Evolutionary conservation across 2,329 filamentous ascomycete genomes (phyloP).

Genomic region (Penicillium sp.): DNA sequence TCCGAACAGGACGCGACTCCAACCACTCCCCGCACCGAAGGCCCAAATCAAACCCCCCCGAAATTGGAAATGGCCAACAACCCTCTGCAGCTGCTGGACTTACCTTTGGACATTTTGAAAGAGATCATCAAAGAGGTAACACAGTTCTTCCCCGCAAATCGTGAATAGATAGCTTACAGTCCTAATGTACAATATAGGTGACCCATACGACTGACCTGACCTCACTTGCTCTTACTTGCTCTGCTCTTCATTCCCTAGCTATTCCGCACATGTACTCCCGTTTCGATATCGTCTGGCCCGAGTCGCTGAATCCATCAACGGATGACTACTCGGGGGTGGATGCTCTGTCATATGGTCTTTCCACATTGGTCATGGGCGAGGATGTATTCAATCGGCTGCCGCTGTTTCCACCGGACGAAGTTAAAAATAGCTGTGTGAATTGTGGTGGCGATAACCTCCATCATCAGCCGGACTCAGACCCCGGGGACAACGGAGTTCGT

Average conservation of each 20-base stretch:
- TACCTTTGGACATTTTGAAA: conserved; percentile 74
- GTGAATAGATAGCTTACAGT: conserved; percentile 1
- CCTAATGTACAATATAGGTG: conserved; percentile 51
- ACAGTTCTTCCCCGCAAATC: background rate
- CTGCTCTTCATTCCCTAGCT: conserved; percentile 70
- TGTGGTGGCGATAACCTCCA: conserved; percentile 29
- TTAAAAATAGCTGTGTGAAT: conserved; percentile 24
- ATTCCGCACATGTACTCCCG: conserved; percentile 78
- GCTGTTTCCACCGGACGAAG: conserved; percentile 26
- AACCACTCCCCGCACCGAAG: conserved; percentile 8
- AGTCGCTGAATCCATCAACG: conserved; percentile 58
- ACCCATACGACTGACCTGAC: conserved; percentile 80
- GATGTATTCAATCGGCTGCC: conserved; percentile 57
- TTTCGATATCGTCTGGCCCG: conserved; percentile 87
- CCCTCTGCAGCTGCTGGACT: conserved; percentile 66
- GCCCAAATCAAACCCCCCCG: background rate
- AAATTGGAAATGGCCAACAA: conserved; percentile 35
- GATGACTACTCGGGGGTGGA: conserved; percentile 72
- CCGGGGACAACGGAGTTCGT: conserved; percentile 1
- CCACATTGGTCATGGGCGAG: conserved; percentile 73
- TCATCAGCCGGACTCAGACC: conserved; percentile 14
- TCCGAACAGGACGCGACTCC: conserved; percentile 10
- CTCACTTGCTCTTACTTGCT: conserved; percentile 73
- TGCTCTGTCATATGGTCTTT: conserved; percentile 76
- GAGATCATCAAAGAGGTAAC: conserved; percentile 73